These are phyloP conservation scores for Houttuynia cordata DNA, from an alignment of 164 flowering plant species.

Conservation along the genomic window DNA sequence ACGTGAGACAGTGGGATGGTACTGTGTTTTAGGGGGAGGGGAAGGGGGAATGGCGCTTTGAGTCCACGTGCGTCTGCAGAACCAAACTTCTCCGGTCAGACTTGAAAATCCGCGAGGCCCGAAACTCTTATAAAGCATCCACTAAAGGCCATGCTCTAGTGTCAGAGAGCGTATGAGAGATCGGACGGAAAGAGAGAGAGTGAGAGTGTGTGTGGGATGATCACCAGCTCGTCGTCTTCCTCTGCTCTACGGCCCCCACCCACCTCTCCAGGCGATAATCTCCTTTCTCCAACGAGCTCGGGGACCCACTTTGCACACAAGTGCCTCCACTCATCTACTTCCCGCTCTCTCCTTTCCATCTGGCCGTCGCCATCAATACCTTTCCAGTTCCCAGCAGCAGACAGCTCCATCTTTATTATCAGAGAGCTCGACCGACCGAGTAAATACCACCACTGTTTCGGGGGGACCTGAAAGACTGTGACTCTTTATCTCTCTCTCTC, in stretches of 20 bases:
- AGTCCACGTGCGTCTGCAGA: conserved; percentile 5
- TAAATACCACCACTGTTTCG: too few species aligned
- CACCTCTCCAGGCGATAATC: too few species aligned
- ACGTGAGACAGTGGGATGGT: not conserved
- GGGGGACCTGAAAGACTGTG: too few species aligned
- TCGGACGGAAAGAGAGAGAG: too few species aligned
- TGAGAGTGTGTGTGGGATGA: too few species aligned
- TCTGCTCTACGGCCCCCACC: not conserved
- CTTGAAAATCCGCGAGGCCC: not conserved
- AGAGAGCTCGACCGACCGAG: too few species aligned
- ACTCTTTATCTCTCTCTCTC: too few species aligned
- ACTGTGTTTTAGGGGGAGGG: not conserved
- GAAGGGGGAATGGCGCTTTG: not conserved
- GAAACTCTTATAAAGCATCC: not conserved
- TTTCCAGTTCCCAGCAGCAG: too few species aligned
- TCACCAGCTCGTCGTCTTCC: not conserved
- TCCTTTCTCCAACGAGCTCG: too few species aligned
- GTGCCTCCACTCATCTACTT: not conserved
- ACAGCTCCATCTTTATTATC: too few species aligned
- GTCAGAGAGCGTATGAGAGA: too few species aligned
- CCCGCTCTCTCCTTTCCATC: not conserved
- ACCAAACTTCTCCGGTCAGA: not conserved
- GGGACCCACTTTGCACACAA: not conserved
- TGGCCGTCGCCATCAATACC: not conserved
- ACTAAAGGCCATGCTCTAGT: too few species aligned